Evolutionary conservation across 106 monocot genomes (phyloP), one percentile per base, ranked within the genome.

Genomic region (Acorus gramineus): DNA sequence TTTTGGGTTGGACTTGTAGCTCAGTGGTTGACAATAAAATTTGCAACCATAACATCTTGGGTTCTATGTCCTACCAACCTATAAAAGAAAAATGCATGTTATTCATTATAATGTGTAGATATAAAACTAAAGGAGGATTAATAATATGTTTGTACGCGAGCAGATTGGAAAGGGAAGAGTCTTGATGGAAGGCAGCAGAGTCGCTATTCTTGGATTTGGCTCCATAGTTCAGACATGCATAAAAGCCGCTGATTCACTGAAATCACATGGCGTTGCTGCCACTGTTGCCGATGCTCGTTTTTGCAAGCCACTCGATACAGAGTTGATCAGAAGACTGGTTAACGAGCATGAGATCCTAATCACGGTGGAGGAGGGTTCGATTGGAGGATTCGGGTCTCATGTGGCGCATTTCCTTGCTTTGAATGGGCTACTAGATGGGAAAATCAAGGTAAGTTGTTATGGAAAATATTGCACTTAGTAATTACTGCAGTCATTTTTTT

Each of bases 91-190:
- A 28, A 28, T 28, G 0, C 28, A 28, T 28, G 28, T 28, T 28
- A 28, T 28, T 28, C 28, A 28, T 28, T 28, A 28, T 28, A 1
- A 28, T 28, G 28, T 28, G 28, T 28, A 28, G 28, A 28, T 28
- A 28, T 28, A 28, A n/a, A n/a, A n/a, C n/a, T n/a, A n/a, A 28
- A 28, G 28, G 28, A 28, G 28, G 28, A 28, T 28, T 28, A 28
- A 28, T 28, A 28, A 28, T 28, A 28, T 28, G 28, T 28, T 0
- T 28, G 28, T 28, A 28, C 1, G 28, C 28, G 28, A 45, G 52
- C 66, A 92, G 92, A 63, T 93, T 62, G 93, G 93, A 44, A 93
- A 86, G 68, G 93, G 93, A 7, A 83, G 89, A 57, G 53, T 93
- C 42, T 50, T 93, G 3, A 62, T 81, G 48, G 93, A 86, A 76